These are phyloP conservation scores for Wilcoxina mikolae DNA, from an alignment of 495 filamentous ascomycete species.

Conservation along the genomic window DNA sequence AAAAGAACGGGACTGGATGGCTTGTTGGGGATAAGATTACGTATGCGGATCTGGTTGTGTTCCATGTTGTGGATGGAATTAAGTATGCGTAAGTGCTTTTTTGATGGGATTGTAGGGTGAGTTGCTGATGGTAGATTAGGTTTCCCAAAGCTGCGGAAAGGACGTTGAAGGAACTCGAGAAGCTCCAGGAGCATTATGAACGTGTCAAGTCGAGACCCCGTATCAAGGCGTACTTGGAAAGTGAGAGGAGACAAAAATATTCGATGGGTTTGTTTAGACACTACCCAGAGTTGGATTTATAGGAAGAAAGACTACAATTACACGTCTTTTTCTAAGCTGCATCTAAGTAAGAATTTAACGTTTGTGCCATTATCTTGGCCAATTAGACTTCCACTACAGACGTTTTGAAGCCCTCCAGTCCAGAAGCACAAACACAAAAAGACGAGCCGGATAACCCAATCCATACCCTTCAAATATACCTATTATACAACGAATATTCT, in stretches of 20 bases:
- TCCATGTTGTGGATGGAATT: slow-evolving; percentile 42
- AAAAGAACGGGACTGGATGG: slow-evolving; percentile 36
- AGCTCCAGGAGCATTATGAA: slow-evolving; percentile 42
- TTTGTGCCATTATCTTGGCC: neutral
- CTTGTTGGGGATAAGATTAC: slow-evolving; percentile 44
- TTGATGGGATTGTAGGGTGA: too few species aligned
- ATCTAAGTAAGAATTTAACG: neutral
- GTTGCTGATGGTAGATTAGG: neutral
- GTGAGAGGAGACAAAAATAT: slow-evolving; percentile 42
- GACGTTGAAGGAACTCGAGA: slow-evolving; percentile 35
- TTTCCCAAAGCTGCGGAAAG: slow-evolving; percentile 46
- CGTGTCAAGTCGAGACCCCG: slow-evolving; percentile 39
- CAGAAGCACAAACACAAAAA: too few species aligned
- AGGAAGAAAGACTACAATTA: too few species aligned
- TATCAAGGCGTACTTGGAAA: slow-evolving; percentile 46
- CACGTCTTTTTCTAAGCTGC: too few species aligned
- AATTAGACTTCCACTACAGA: too few species aligned
- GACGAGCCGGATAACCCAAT: too few species aligned
- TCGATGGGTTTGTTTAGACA: slow-evolving; percentile 44
- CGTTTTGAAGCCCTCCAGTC: too few species aligned
- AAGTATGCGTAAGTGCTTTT: slow-evolving; percentile 33
- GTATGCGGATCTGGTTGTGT: slow-evolving; percentile 55
- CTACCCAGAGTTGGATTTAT: slow-evolving; percentile 50
- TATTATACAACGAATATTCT: too few species aligned
- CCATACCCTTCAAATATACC: too few species aligned